Conservation (phyloP, 257 asterid species). For the Thymus mandschuricus region DNA sequence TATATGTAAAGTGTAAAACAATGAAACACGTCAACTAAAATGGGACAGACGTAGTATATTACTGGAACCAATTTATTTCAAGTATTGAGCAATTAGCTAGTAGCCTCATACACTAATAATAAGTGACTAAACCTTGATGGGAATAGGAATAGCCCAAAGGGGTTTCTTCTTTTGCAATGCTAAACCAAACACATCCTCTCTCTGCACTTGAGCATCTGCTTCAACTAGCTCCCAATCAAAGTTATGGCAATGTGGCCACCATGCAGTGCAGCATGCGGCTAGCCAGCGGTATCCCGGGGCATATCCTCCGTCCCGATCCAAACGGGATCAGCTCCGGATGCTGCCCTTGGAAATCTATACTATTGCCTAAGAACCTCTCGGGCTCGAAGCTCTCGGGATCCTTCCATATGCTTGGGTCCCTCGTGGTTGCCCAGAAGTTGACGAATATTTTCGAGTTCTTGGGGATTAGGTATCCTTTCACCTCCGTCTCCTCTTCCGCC, state of each 20-base stretch:
- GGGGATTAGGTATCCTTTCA: background rate
- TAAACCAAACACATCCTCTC: constrained; percentile 1
- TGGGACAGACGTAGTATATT: too few relatives aligned
- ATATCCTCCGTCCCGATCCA: background rate
- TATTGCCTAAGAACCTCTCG: background rate
- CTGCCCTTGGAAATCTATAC: background rate
- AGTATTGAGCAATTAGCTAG: too few relatives aligned
- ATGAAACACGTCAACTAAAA: too few relatives aligned
- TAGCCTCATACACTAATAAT: too few relatives aligned
- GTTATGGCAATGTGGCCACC: background rate
- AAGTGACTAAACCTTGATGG: too few relatives aligned
- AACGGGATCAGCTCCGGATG: background rate
- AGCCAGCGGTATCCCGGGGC: constrained; percentile 1
- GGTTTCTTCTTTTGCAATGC: background rate
- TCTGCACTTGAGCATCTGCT: background rate
- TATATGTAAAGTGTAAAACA: too few relatives aligned
- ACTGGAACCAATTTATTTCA: too few relatives aligned
- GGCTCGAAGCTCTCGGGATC: constrained; percentile 5
- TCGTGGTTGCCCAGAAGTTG: background rate
- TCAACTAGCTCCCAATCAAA: background rate
- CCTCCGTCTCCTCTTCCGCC: background rate
- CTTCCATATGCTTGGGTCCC: constrained; percentile 18
- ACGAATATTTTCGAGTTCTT: background rate
- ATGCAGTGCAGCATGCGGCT: background rate
- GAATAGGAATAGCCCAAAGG: constrained; percentile 2